phyloP scores from a whole-genome alignment of 768 basidiomycete genomes.

The Leucogyrophana mollusca region DNA sequence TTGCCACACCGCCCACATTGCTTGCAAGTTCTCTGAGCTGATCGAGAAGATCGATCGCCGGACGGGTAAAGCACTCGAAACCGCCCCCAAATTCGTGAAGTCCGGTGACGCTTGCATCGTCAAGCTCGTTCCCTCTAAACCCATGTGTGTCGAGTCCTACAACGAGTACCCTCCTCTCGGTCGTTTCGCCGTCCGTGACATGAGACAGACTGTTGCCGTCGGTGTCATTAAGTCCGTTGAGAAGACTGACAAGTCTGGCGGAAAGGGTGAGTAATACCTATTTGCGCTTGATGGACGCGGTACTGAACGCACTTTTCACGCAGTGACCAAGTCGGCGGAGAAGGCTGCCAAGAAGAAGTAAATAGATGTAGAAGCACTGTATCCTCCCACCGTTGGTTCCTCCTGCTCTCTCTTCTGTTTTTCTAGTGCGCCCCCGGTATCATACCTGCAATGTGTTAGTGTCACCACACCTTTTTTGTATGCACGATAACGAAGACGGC shows the following conservation, averaged over 20 bases:
- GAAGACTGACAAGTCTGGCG: constrained; percentile 85
- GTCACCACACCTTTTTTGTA: constrained; percentile 45
- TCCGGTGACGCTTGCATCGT: constrained; percentile 99
- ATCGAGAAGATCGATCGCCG: constrained; percentile 99
- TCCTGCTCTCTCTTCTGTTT: constrained; percentile 43
- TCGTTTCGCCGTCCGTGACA: constrained; percentile 99
- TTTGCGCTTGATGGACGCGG: neutral
- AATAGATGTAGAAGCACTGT: constrained; percentile 77
- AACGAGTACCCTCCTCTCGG: constrained; percentile 98
- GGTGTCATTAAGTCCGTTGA: constrained; percentile 99
- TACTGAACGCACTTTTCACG: constrained; percentile 12
- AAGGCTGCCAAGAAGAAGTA: constrained; percentile 96
- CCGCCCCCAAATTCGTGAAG: constrained; percentile 95
- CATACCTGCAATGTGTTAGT: constrained; percentile 37
- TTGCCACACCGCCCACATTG: constrained; percentile 99
- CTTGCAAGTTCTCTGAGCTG: constrained; percentile 98
- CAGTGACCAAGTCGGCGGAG: constrained; percentile 94
- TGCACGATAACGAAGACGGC: constrained; percentile 41
- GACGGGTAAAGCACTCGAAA: constrained; percentile 90
- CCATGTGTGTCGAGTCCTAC: constrained; percentile 94
- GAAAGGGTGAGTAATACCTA: constrained; percentile 65
- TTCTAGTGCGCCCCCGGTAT: constrained; percentile 22
- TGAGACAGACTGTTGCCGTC: constrained; percentile 99
- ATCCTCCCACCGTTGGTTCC: constrained; percentile 50
- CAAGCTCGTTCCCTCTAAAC: constrained; percentile 95